These are phyloP conservation scores for Daphne laureola DNA, from an alignment of 441 rosid genomes.

Conservation along the genomic window DNA sequence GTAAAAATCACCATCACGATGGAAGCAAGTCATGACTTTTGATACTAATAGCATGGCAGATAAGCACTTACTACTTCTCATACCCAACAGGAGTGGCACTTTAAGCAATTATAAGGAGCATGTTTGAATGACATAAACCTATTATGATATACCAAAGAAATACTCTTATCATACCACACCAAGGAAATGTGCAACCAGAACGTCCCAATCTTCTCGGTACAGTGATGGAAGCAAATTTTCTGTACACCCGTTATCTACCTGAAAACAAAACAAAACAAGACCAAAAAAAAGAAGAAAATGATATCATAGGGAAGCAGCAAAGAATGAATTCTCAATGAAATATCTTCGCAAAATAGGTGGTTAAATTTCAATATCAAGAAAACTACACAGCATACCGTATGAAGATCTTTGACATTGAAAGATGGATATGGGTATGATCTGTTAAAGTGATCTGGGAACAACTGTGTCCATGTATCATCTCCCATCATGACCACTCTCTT, in stretches of 20 bases:
- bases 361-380: not conserved
- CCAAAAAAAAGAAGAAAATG: slow-evolving; percentile 1
- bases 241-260: slow-evolving; percentile 97
- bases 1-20: slow-evolving; percentile 1
- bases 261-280: slow-evolving; percentile 11
- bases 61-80: not conserved
- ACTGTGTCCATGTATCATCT: slow-evolving; percentile 88
- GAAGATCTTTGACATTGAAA: slow-evolving; percentile 89
- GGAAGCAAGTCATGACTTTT: not conserved
- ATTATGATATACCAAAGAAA: slow-evolving; percentile 9
- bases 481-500: slow-evolving; percentile 95
- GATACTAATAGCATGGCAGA: not conserved
- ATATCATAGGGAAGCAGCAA: slow-evolving; percentile 1
- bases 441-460: slow-evolving; percentile 85
- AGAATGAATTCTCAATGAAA: too few relatives aligned
- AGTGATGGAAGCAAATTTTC: slow-evolving; percentile 77
- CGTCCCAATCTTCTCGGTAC: slow-evolving; percentile 85
- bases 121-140: slow-evolving; percentile 2
- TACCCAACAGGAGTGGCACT: too few relatives aligned
- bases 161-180: slow-evolving; percentile 64
- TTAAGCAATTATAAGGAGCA: too few relatives aligned
- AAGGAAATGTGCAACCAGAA: slow-evolving; percentile 94
- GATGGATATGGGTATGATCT: slow-evolving; percentile 89
- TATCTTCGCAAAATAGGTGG: too few relatives aligned
- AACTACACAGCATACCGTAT: slow-evolving; percentile 46